These are phyloP conservation scores for Casuarina cunninghamiana DNA, from an alignment of 306 rosid genomes.

Conservation along the genomic window DNA sequence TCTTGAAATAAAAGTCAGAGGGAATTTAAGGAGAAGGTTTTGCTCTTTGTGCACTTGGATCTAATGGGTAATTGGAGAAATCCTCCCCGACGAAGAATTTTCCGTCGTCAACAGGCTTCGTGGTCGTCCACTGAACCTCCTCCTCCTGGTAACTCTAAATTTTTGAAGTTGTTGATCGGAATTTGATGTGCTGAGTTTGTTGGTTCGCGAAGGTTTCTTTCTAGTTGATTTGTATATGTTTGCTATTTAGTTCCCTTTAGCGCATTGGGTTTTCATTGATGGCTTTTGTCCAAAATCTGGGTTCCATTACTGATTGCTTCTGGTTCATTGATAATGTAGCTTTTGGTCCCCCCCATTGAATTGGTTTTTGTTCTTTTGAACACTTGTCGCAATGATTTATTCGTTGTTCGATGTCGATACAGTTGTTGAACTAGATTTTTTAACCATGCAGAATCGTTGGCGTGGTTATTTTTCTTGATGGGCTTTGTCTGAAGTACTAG, in stretches of 20 bases:
- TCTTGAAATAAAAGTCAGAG: not conserved
- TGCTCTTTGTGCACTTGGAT: not conserved
- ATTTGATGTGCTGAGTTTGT: no score
- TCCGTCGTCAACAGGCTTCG: slow-evolving; percentile 49
- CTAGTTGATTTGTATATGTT: no score
- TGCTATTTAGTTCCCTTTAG: not conserved
- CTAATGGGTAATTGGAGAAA: slow-evolving; percentile 78
- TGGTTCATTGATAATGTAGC: not conserved
- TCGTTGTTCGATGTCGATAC: no score
- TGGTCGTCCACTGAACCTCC: slow-evolving; percentile 34
- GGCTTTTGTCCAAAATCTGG: not conserved
- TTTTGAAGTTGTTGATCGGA: no score
- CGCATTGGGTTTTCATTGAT: not conserved
- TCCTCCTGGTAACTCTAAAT: slow-evolving; percentile 47
- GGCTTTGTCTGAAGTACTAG: no score
- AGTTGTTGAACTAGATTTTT: no score
- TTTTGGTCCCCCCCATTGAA: no score
- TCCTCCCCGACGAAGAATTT: slow-evolving; percentile 50
- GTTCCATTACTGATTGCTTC: not conserved
- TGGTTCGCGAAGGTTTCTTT: no score
- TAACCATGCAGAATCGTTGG: no score
- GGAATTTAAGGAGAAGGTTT: not conserved
- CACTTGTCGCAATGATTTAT: no score
- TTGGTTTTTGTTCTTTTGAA: no score
- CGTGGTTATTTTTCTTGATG: no score